Percentiles rank a stretch among this genome's conserved stretches.
These are phyloP conservation scores for Ambrosia hybrid DNA, from an alignment of 140 eudicot species.

Conservation along the genomic window DNA sequence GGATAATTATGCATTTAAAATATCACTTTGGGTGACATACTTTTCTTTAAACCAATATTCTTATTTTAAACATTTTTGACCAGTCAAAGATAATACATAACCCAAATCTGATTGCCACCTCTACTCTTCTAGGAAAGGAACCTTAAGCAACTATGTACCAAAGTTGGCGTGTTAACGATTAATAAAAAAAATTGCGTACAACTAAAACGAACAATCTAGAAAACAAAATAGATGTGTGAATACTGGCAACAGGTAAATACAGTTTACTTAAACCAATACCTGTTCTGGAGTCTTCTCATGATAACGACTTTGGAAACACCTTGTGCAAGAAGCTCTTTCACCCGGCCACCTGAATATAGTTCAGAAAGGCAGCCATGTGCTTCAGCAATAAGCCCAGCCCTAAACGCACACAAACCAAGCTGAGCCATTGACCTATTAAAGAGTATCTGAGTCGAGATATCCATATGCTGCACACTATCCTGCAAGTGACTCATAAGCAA, in stretches of 20 bases:
- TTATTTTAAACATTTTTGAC: too few relatives aligned
- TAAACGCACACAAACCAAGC: constrained; percentile 84
- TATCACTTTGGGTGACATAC: not conserved
- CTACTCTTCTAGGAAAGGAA: too few relatives aligned
- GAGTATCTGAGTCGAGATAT: constrained; percentile 74
- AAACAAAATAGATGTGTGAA: not conserved
- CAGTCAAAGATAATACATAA: too few relatives aligned
- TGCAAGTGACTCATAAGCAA: constrained; percentile 93
- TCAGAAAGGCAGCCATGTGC: constrained; percentile 84
- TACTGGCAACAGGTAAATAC: not conserved
- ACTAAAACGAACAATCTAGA: not conserved
- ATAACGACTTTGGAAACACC: constrained; percentile 87
- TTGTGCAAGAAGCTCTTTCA: constrained; percentile 90
- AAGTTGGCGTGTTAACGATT: not conserved
- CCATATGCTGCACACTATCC: constrained; percentile 87
- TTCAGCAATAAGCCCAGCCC: constrained; percentile 72
- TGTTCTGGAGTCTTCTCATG: constrained; percentile 93
- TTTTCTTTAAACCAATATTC: not conserved
- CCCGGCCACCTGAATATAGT: constrained; percentile 86
- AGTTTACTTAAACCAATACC: constrained; percentile 31
- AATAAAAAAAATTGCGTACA: not conserved
- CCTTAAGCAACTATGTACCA: too few relatives aligned
- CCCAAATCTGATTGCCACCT: too few relatives aligned
- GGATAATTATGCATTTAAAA: not conserved
- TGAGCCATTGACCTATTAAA: constrained; percentile 94